These are phyloP conservation scores for Caloboletus firmus DNA, from an alignment of 1,284 basidiomycete species.

Conservation along the genomic window DNA sequence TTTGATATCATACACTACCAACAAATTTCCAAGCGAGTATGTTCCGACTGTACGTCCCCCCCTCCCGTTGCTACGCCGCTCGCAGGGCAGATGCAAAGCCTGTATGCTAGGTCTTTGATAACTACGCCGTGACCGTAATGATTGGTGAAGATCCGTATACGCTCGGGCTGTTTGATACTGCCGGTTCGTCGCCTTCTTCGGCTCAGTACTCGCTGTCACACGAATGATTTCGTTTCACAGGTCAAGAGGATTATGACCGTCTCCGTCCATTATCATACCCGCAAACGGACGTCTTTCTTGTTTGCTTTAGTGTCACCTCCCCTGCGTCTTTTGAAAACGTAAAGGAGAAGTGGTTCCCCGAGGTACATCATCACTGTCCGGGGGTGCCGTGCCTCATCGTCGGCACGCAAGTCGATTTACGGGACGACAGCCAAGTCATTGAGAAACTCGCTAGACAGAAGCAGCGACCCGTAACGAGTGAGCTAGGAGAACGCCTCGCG, in stretches of 20 bases:
- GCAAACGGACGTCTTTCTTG: conserved; percentile 99
- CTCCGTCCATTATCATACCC: conserved; percentile 98
- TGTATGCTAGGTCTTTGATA: conserved; percentile 82
- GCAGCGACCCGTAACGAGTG: conserved; percentile 86
- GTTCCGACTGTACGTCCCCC: conserved; percentile 87
- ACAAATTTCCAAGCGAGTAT: conserved; percentile 98
- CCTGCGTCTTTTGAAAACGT: conserved; percentile 99
- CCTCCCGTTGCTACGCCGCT: background rate
- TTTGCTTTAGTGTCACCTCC: conserved; percentile 98
- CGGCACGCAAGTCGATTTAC: conserved; percentile 96
- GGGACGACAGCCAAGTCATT: conserved; percentile 89
- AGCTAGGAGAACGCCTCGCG: conserved; percentile 92
- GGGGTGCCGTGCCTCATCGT: conserved; percentile 99
- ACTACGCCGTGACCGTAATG: conserved; percentile 99
- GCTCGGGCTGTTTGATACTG: conserved; percentile 97
- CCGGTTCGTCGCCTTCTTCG: conserved; percentile 54
- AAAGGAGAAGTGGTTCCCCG: conserved; percentile 99
- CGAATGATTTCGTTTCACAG: conserved; percentile 39
- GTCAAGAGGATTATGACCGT: conserved; percentile 99
- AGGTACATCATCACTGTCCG: conserved; percentile 99
- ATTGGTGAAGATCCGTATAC: conserved; percentile 99
- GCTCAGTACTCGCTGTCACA: background rate
- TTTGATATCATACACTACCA: conserved; percentile 99
- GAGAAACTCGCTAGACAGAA: conserved; percentile 97
- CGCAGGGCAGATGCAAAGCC: conserved; percentile 23